Percentiles rank a stretch among this genome's conserved stretches.
These are phyloP conservation scores for Chlorella sp. DNA, from an alignment of 139 green algal genomes.

Conservation along the genomic window DNA sequence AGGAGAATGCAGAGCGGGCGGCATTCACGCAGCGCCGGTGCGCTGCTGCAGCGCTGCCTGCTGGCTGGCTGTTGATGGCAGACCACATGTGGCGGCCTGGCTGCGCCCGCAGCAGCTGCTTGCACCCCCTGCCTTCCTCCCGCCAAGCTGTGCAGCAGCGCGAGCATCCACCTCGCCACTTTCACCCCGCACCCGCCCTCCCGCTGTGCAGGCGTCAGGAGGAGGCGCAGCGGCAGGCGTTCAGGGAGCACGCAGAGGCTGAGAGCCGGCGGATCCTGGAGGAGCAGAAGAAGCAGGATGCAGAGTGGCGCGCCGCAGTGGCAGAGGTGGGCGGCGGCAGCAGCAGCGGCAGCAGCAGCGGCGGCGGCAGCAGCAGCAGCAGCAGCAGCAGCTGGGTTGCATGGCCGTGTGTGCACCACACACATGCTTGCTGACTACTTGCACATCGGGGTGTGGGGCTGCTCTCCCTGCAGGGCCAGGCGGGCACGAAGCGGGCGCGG, in stretches of 20 bases:
- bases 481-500: conserved; percentile 37
- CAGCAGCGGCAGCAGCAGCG: no score
- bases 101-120: no score
- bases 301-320: conserved; percentile 60
- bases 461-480: conserved; percentile 52
- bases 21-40: background rate
- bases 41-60: background rate
- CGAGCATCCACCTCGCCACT: no score
- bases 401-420: no score
- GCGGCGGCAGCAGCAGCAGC: no score
- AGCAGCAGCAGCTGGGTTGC: no score
- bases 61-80: no score
- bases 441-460: no score
- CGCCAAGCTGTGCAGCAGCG: no score
- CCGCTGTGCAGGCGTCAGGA: background rate
- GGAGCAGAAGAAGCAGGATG: conserved; percentile 54
- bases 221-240: conserved; percentile 16
- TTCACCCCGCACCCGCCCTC: no score
- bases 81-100: no score
- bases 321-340: conserved; percentile 17
- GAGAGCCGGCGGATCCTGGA: conserved; percentile 52
- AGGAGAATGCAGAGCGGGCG: background rate
- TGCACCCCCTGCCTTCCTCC: background rate
- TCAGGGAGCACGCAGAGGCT: conserved; percentile 24
- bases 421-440: no score